phyloP scores from a whole-genome alignment of 148 eudicot species.

The Chenopodium suecicum region DNA sequence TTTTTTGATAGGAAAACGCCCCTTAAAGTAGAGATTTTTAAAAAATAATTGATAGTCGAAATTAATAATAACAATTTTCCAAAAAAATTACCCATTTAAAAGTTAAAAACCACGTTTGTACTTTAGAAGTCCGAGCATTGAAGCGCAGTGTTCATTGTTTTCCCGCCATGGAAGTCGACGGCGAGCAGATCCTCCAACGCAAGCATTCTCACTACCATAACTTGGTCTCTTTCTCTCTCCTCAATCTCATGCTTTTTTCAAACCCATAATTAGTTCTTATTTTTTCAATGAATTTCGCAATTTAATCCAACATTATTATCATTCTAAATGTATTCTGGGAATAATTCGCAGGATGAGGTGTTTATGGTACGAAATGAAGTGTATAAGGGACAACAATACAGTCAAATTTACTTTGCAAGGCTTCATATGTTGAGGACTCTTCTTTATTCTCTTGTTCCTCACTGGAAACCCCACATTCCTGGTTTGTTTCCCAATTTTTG shows the following conservation, averaged over 20 bases:
- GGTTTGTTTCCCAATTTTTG: constrained; percentile 34
- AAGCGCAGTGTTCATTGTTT: not conserved
- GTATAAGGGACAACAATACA: constrained; percentile 92
- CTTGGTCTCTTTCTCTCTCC: constrained; percentile 38
- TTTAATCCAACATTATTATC: not conserved
- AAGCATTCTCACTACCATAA: constrained; percentile 58
- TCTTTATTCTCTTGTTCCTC: constrained; percentile 78
- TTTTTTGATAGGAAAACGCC: too few species aligned
- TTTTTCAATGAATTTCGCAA: not conserved
- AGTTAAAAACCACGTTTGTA: too few species aligned
- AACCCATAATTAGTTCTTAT: too few species aligned
- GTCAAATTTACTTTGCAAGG: constrained; percentile 83
- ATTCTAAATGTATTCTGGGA: not conserved
- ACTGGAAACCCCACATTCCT: constrained; percentile 81
- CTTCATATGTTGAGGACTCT: constrained; percentile 78
- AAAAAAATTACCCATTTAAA: too few species aligned
- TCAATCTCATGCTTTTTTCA: not conserved
- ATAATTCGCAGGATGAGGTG: constrained; percentile 49
- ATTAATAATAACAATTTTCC: too few species aligned
- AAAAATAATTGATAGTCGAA: too few species aligned
- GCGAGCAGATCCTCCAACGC: constrained; percentile 44
- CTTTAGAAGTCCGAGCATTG: too few species aligned
- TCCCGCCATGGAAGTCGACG: constrained; percentile 58
- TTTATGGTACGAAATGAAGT: constrained; percentile 69
- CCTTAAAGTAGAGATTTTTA: too few species aligned